phyloP scores from a whole-genome alignment of 2,329 filamentous ascomycete species.

The Pseudocercospora pini-densiflorae region DNA sequence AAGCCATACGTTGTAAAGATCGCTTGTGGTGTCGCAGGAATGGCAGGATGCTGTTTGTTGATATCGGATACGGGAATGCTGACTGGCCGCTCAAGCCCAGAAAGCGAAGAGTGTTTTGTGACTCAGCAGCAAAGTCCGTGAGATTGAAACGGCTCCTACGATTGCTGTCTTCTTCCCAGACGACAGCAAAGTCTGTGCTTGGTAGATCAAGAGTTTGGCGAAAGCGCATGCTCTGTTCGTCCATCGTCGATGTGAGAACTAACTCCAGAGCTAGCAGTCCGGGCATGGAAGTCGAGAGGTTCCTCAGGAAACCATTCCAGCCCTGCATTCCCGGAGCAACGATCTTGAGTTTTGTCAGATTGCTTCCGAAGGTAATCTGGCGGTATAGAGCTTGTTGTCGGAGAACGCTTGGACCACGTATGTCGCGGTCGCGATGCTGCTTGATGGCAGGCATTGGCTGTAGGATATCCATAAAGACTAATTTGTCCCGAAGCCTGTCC shows the following conservation, averaged over 20 bases:
- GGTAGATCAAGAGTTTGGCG: neutral
- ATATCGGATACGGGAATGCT: neutral
- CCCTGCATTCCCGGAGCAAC: constrained; percentile 3
- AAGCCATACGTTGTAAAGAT: neutral
- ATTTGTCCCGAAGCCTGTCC: neutral
- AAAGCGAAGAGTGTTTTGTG: neutral
- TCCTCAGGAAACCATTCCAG: constrained; percentile 1
- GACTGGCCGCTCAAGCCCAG: neutral
- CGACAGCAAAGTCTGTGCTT: neutral
- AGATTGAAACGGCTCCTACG: neutral
- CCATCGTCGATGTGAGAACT: neutral
- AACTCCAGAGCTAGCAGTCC: neutral
- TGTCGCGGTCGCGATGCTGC: neutral
- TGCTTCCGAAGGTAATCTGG: neutral
- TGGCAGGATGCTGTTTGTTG: neutral
- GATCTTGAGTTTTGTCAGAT: neutral
- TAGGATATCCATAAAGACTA: constrained; percentile 1
- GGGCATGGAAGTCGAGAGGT: neutral
- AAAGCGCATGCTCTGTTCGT: constrained; percentile 7
- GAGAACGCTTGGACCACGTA: neutral
- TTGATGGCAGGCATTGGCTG: constrained; percentile 13
- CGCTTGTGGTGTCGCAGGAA: neutral
- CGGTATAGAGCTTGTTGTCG: constrained; percentile 1
- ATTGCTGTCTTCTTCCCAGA: constrained; percentile 1
- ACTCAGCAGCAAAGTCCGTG: neutral